These are phyloP conservation scores for Plasmodium vinckei DNA, from an alignment of 169 alveolate species.

Conservation along the genomic window DNA sequence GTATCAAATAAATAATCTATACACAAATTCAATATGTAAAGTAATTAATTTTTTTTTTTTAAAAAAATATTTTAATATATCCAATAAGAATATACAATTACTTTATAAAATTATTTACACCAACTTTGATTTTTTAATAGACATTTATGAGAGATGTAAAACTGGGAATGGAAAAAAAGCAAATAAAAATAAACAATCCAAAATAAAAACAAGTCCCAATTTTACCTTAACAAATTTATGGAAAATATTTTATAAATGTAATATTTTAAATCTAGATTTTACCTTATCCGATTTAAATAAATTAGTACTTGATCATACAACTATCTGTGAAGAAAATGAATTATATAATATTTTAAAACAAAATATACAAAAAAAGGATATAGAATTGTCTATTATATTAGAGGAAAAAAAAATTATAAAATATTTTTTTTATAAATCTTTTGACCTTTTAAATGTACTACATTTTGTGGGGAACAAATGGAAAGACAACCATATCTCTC, in stretches of 20 bases:
- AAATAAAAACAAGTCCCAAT: background rate
- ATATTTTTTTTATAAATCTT: conserved; percentile 6
- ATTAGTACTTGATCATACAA: conserved; percentile 16
- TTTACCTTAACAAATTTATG: conserved; percentile 30
- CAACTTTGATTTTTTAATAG: conserved; percentile 26
- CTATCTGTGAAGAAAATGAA: background rate
- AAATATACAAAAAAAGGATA: background rate
- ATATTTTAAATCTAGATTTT: conserved; percentile 25
- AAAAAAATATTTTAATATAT: conserved; percentile 8
- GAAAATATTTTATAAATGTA: conserved; percentile 31
- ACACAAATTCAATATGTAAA: conserved; percentile 36
- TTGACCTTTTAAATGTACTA: no score
- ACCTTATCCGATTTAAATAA: conserved; percentile 16
- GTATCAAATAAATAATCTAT: conserved; percentile 19
- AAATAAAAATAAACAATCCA: background rate
- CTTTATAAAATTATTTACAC: conserved; percentile 44
- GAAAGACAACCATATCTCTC: no score
- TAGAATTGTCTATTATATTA: background rate
- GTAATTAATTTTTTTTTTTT: conserved; percentile 23
- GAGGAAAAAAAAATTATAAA: conserved; percentile 29
- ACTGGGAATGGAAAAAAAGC: background rate
- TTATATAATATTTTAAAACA: background rate
- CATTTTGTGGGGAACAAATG: no score
- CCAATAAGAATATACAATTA: conserved; percentile 11
- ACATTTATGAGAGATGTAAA: conserved; percentile 12